Percentiles rank a stretch among this genome's conserved stretches.
Evolutionary conservation across 2,329 filamentous ascomycete genomes (phyloP).

Genomic region (Xylariaceae sp.): DNA sequence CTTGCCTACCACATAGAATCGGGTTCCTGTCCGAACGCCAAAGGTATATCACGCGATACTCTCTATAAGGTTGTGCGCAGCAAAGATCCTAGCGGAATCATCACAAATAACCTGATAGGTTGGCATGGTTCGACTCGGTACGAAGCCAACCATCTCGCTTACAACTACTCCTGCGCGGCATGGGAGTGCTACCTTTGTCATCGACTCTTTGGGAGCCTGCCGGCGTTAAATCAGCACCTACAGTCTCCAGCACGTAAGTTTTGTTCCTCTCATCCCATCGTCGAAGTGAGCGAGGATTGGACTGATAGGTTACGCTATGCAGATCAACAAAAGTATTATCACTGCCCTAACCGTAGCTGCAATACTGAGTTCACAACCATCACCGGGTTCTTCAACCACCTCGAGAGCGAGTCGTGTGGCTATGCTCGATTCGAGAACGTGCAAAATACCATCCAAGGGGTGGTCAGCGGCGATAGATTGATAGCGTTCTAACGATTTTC

Average conservation of each 20-base stretch:
- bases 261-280: not conserved
- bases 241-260: constrained; percentile 48
- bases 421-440: constrained; percentile 35
- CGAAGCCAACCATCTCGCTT: constrained; percentile 11
- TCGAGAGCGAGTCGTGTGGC: constrained; percentile 42
- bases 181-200: constrained; percentile 22
- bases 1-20: constrained; percentile 54
- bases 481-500: no score
- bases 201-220: constrained; percentile 1
- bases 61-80: constrained; percentile 44
- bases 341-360: constrained; percentile 37
- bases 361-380: constrained; percentile 36
- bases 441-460: constrained; percentile 1
- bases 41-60: constrained; percentile 34
- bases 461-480: constrained; percentile 1
- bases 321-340: constrained; percentile 39
- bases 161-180: constrained; percentile 2
- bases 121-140: constrained; percentile 10
- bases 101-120: constrained; percentile 48
- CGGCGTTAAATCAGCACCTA: constrained; percentile 48
- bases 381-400: constrained; percentile 38
- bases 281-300: not conserved
- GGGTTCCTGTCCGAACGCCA: constrained; percentile 47
- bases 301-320: constrained; percentile 3
- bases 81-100: constrained; percentile 43